Percentiles rank a stretch among this genome's conserved stretches.
Conservation (phyloP, 2,329 filamentous ascomycete genomes). For the Cyphellophora attinorum region DNA sequence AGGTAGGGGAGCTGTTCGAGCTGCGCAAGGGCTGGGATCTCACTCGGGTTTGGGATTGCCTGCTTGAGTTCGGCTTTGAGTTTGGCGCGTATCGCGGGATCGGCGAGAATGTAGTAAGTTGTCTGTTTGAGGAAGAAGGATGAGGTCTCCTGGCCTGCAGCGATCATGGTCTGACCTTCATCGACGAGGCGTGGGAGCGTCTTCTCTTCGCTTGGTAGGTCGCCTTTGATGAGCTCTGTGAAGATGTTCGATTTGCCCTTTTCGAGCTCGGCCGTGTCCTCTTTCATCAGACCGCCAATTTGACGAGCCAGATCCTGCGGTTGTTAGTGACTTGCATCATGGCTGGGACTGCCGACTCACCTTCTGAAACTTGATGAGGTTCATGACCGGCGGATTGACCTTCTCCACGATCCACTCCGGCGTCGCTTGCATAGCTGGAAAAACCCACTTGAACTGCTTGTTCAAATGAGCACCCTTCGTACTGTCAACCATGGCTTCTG, state of each 20-base stretch:
- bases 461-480: conserved; percentile 5
- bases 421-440: conserved; percentile 6
- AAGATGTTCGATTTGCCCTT: conserved; percentile 19
- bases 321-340: too few relatives aligned
- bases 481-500: background rate
- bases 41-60: conserved; percentile 6
- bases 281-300: conserved; percentile 5
- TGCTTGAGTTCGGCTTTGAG: conserved; percentile 9
- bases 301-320: conserved; percentile 5
- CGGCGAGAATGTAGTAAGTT: conserved; percentile 5
- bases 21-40: conserved; percentile 5
- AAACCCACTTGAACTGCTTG: conserved; percentile 9
- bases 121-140: conserved; percentile 11
- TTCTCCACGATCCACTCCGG: conserved; percentile 7
- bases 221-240: conserved; percentile 17
- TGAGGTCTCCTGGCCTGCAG: conserved; percentile 25
- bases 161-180: conserved; percentile 23
- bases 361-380: conserved; percentile 5
- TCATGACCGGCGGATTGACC: conserved; percentile 6
- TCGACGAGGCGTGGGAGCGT: conserved; percentile 20
- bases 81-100: conserved; percentile 4
- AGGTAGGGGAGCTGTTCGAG: conserved; percentile 22
- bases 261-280: background rate
- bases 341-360: too few relatives aligned
- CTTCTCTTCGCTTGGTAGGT: conserved; percentile 21